phyloP scores from a whole-genome alignment of 2,329 filamentous ascomycete genomes.

The Teratosphaeria nubilosa region DNA sequence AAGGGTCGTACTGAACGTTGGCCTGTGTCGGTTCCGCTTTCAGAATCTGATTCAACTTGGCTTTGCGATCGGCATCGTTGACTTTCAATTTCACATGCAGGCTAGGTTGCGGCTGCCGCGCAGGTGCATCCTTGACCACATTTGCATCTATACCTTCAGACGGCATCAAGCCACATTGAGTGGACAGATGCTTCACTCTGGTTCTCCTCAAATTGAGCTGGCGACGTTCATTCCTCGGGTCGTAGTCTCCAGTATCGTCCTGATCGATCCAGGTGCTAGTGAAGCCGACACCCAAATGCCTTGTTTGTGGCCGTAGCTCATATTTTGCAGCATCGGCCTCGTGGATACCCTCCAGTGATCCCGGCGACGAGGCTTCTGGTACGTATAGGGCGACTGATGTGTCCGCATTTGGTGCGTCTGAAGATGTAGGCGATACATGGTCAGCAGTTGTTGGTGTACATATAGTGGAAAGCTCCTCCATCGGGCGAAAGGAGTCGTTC shows the following conservation, averaged over 20 bases:
- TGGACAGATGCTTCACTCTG: neutral
- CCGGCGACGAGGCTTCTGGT: neutral
- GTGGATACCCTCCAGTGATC: neutral
- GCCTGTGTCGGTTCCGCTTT: neutral
- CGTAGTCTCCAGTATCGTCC: constrained; percentile 28
- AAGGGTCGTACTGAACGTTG: neutral
- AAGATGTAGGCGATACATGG: neutral
- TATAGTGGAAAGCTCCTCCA: neutral
- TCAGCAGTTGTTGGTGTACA: neutral
- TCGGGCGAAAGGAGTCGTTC: neutral
- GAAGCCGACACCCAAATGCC: constrained; percentile 3
- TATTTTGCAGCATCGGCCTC: constrained; percentile 2
- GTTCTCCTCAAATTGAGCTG: constrained; percentile 1
- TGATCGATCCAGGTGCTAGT: constrained; percentile 25
- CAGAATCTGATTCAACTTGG: neutral
- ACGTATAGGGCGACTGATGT: neutral
- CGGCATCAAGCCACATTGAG: neutral
- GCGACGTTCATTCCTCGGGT: constrained; percentile 12
- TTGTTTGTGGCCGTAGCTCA: constrained; percentile 9
- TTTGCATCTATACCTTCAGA: neutral
- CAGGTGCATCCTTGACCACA: neutral
- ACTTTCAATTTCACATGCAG: neutral
- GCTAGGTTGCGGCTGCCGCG: neutral
- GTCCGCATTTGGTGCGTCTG: neutral
- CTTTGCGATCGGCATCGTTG: neutral